Evolutionary conservation across 257 asterid genomes (phyloP).

Genomic region (Primulina eburnea): DNA sequence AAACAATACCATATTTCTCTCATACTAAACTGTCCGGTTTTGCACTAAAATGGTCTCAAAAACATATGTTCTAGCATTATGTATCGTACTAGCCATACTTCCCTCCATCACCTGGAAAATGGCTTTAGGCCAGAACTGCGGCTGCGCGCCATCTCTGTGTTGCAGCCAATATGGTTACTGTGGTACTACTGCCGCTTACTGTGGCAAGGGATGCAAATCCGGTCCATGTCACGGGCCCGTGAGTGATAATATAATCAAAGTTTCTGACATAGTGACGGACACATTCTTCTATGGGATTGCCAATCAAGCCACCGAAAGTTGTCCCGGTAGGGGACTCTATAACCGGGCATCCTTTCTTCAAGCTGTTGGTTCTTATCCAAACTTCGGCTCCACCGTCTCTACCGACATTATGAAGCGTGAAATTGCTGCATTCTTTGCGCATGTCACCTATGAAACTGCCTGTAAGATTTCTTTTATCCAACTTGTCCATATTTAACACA

Average conservation of each 20-base stretch:
- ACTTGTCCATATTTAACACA: too few relatives aligned
- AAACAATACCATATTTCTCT: too few relatives aligned
- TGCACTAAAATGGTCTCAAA: too few relatives aligned
- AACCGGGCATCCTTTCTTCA: neutral
- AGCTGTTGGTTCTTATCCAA: neutral
- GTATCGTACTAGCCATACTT: too few relatives aligned
- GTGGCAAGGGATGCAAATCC: neutral
- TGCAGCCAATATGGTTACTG: too few relatives aligned
- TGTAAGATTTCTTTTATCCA: neutral
- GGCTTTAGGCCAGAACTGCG: too few relatives aligned
- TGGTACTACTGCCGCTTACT: too few relatives aligned
- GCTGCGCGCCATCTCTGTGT: too few relatives aligned
- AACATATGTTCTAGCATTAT: too few relatives aligned
- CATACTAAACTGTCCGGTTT: too few relatives aligned
- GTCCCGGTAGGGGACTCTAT: neutral
- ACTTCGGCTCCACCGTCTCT: neutral
- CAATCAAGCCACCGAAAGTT: neutral
- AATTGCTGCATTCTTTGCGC: neutral
- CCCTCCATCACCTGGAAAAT: too few relatives aligned
- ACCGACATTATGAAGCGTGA: neutral
- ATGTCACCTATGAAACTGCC: constrained; percentile 1
- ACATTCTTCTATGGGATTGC: neutral
- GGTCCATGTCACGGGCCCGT: neutral
- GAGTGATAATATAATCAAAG: neutral
- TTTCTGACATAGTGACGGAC: neutral